These are phyloP conservation scores for Populus hybrid DNA, from an alignment of 441 rosid genomes.

Conservation along the genomic window DNA sequence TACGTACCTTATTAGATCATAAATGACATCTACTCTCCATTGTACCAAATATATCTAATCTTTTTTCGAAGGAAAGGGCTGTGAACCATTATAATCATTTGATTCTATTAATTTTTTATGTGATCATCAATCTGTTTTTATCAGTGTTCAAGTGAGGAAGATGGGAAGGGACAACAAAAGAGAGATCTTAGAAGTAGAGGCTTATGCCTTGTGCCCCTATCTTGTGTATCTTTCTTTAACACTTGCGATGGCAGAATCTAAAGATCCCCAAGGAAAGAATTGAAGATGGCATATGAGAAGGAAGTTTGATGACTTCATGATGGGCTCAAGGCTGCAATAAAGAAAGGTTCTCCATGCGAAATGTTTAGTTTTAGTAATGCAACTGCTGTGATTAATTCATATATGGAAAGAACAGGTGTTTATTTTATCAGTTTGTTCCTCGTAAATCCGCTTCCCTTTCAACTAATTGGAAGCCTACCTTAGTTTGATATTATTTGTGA, in stretches of 20 bases:
- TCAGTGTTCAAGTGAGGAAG: conserved; percentile 14
- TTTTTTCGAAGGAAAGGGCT: background rate
- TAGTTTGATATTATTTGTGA: background rate
- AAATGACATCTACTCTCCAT: background rate
- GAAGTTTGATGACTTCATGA: background rate
- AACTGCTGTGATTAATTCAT: background rate
- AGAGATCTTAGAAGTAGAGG: conserved; percentile 39
- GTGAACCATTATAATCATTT: background rate
- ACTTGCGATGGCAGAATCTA: conserved; percentile 10
- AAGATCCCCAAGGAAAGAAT: background rate
- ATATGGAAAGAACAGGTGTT: too few species aligned
- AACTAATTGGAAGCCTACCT: background rate
- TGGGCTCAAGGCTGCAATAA: background rate
- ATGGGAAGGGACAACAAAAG: conserved; percentile 19
- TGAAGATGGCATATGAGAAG: background rate
- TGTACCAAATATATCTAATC: background rate
- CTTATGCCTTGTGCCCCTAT: conserved; percentile 39
- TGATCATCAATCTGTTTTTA: background rate
- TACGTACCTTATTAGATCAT: background rate
- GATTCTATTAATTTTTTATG: background rate
- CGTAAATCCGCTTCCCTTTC: background rate
- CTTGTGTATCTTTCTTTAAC: conserved; percentile 28
- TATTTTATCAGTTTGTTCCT: background rate
- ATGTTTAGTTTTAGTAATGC: background rate
- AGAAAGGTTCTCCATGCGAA: background rate